Base-by-base conservation (phyloP, 1,139 yeast species). In the Eremothecium gossypii region DNA sequence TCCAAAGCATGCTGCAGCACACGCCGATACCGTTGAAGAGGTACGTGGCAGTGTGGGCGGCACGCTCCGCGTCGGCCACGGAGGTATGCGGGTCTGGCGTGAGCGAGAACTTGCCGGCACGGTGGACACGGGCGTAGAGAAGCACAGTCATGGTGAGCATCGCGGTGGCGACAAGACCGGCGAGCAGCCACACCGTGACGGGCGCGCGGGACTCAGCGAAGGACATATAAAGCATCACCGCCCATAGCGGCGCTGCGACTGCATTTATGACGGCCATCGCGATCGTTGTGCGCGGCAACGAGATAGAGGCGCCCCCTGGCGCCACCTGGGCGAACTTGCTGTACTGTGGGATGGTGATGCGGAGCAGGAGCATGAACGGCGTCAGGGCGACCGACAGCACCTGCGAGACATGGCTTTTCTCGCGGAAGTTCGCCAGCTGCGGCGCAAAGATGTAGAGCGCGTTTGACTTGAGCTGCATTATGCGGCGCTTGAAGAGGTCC, bases 1-100 rank as follows among this genome's bases (percentile, higher is more conserved):
- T 60, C 51, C 56, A 57, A n/a, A 91, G 80, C n/a, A 87, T 79
- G 52, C 85, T 87, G 20, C 83, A 77, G 1, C 96, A 89, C 43
- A 87, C 78, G 0, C 98, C 97, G 1, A 74, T 34, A 1, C 26
- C 11, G 23, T 38, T 42, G 27, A 40, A 29, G 10, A 40, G n/a
- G 8, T 27, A 29, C 7, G 39, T 8, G 1, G 39, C 31, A 13
- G 33, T 13, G 12, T 40, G 13, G 4, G 40, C 23, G 5, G 30
- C n/a, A 7, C 29, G 30, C 8, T 29, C 17, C 10, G 13, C 29
- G 7, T 27, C 12, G 8, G 14, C 39, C 2, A 32, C 10, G 8
- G 30, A 35, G 5, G 35, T 30, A 9, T 27, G 9, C 2, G 8
- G n/a, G 27, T 10, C 14, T n/a, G 12, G 11, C 11, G 23, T 20